A percentile compares a stretch with the other conserved stretches of the same genome.
Evolutionary conservation across 1,284 basidiomycete species (phyloP).

Genomic region (Erythrobasidium hasegawianum): DNA sequence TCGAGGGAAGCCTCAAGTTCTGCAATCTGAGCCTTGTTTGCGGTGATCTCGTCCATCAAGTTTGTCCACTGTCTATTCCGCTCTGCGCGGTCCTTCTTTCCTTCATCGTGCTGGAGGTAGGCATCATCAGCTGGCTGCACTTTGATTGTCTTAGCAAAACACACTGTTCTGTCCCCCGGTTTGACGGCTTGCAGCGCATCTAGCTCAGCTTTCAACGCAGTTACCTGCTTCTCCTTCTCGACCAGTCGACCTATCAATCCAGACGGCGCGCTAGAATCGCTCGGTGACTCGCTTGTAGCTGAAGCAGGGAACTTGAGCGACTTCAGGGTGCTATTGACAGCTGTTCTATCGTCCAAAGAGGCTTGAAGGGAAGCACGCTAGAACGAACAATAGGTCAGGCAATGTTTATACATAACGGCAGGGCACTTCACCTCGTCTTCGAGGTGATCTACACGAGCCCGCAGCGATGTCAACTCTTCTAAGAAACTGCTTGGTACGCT

Average conservation of each 20-base stretch:
- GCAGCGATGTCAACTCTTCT: constrained; percentile 62
- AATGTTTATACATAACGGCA: neutral
- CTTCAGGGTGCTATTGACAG: constrained; percentile 64
- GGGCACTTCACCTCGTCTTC: constrained; percentile 59
- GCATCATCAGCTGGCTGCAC: neutral
- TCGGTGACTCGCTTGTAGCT: constrained; percentile 44
- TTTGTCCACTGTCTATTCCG: constrained; percentile 73
- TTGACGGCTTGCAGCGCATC: constrained; percentile 60
- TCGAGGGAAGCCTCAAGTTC: constrained; percentile 57
- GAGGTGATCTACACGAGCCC: constrained; percentile 59
- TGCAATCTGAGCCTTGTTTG: constrained; percentile 62
- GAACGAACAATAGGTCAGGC: too few relatives aligned
- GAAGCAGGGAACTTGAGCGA: constrained; percentile 49
- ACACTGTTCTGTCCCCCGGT: constrained; percentile 50
- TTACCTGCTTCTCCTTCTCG: constrained; percentile 77
- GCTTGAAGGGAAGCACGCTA: constrained; percentile 58
- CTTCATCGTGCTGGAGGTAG: constrained; percentile 28
- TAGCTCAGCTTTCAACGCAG: constrained; percentile 67
- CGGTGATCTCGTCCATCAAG: constrained; percentile 70
- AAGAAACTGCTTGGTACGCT: constrained; percentile 55
- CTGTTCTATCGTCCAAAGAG: constrained; percentile 60
- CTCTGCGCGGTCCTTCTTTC: constrained; percentile 70
- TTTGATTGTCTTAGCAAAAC: constrained; percentile 41
- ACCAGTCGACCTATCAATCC: constrained; percentile 76
- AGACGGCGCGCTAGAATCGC: constrained; percentile 56